Conservation (phyloP, 345 rosid genomes). For the Linum usitatissimum region DNA sequence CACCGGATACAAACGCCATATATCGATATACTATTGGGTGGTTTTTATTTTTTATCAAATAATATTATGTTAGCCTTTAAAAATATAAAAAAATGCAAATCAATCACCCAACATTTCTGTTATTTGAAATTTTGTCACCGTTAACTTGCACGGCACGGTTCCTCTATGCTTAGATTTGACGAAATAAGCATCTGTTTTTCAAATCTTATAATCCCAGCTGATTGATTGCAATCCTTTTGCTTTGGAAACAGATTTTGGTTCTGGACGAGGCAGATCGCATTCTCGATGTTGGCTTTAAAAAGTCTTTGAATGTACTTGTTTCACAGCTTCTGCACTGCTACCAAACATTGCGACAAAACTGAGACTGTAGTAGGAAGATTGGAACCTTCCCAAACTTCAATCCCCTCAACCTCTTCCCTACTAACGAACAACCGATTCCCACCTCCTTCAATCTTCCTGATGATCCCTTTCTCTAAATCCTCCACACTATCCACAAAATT, state of each 20-base stretch:
- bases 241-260: conserved; percentile 66
- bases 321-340: conserved; percentile 39
- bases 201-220: conserved; percentile 15
- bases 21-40: too few relatives aligned
- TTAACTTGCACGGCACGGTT: too few relatives aligned
- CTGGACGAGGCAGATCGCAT: conserved; percentile 98
- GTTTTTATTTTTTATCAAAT: too few relatives aligned
- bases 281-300: conserved; percentile 84
- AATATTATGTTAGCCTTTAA: too few relatives aligned
- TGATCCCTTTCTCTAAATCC: conserved; percentile 54
- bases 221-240: conserved; percentile 28
- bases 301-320: conserved; percentile 67
- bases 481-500: conserved; percentile 64
- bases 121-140: too few relatives aligned
- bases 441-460: conserved; percentile 63
- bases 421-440: conserved; percentile 73
- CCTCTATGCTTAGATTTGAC: background rate
- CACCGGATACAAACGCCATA: too few relatives aligned
- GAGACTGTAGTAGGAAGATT: conserved; percentile 22
- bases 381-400: conserved; percentile 85
- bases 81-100: too few relatives aligned
- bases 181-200: background rate
- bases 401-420: conserved; percentile 62
- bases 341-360: conserved; percentile 2
- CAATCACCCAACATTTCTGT: too few relatives aligned